These are phyloP conservation scores for Talaromyces borbonicus DNA, from an alignment of 495 filamentous ascomycete genomes.

Conservation along the genomic window DNA sequence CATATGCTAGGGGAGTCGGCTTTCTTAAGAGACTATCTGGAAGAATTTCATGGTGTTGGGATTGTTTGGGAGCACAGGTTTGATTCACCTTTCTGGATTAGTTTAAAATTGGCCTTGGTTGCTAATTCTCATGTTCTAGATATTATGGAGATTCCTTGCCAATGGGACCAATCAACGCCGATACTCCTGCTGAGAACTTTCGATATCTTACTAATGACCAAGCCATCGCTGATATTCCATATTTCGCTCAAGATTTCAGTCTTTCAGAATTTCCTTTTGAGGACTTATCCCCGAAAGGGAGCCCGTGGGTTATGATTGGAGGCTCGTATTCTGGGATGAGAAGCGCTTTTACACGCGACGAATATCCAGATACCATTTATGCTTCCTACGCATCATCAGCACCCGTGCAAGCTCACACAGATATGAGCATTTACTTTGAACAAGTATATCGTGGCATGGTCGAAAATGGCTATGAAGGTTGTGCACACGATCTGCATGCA, in stretches of 20 bases:
- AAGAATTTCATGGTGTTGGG: slow-evolving; percentile 41
- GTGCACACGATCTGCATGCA: slow-evolving; percentile 42
- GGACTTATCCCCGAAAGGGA: slow-evolving; percentile 33
- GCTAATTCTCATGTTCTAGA: slow-evolving; percentile 15
- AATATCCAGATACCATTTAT: slow-evolving; percentile 49
- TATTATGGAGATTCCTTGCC: slow-evolving; percentile 46
- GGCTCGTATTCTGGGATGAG: slow-evolving; percentile 50
- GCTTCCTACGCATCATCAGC: slow-evolving; percentile 47
- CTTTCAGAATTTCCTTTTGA: slow-evolving; percentile 20
- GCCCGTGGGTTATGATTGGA: slow-evolving; percentile 52
- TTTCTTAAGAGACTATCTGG: slow-evolving; percentile 26
- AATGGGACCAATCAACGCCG: slow-evolving; percentile 26
- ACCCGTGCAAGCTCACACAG: slow-evolving; percentile 40
- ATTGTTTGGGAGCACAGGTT: slow-evolving; percentile 52
- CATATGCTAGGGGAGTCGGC: slow-evolving; percentile 24
- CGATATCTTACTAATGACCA: slow-evolving; percentile 40
- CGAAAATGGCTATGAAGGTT: slow-evolving; percentile 40
- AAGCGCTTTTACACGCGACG: slow-evolving; percentile 42
- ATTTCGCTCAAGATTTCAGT: slow-evolving; percentile 41
- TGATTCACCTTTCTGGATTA: slow-evolving; percentile 9
- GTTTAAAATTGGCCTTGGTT: too few species aligned
- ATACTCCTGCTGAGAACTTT: slow-evolving; percentile 39
- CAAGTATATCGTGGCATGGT: slow-evolving; percentile 46
- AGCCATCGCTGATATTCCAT: slow-evolving; percentile 42
- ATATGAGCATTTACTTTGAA: slow-evolving; percentile 50